Conservation (phyloP, 257 asterid genomes). For the Nyctanthes arbortristis region DNA sequence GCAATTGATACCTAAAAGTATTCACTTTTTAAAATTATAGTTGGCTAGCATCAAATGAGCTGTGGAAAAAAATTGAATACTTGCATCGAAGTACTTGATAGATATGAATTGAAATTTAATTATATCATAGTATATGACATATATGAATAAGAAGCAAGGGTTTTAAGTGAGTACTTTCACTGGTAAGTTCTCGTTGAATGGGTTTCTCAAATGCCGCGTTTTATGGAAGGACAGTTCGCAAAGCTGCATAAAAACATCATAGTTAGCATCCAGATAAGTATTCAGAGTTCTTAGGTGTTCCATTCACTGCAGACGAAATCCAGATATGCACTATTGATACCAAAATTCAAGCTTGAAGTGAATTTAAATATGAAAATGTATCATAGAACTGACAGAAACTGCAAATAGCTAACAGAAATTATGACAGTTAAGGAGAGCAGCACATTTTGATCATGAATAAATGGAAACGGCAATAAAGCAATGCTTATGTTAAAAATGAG, state of each 20-base stretch:
- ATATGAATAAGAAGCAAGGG: conserved; percentile 8
- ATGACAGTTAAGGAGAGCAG: conserved; percentile 15
- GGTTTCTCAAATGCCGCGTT: conserved; percentile 87
- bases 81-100: too few relatives aligned
- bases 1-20: background rate
- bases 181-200: conserved; percentile 80
- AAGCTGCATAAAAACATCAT: conserved; percentile 56
- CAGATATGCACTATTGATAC: background rate
- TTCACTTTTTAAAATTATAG: background rate
- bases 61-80: background rate
- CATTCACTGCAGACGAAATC: conserved; percentile 1
- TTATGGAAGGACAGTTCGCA: conserved; percentile 87
- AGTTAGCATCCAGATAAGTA: conserved; percentile 17
- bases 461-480: background rate
- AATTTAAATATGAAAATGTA: conserved; percentile 5
- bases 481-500: background rate
- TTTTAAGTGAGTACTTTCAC: conserved; percentile 64
- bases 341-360: conserved; percentile 10
- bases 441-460: background rate
- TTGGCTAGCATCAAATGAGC: background rate
- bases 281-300: conserved; percentile 4
- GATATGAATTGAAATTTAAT: conserved; percentile 3
- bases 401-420: background rate
- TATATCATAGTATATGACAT: conserved; percentile 5
- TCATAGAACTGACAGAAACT: background rate